Percentiles rank a stretch among this genome's conserved stretches.
Evolutionary conservation across 2,329 filamentous ascomycete species (phyloP).

Genomic region (Xylariaceae sp.): DNA sequence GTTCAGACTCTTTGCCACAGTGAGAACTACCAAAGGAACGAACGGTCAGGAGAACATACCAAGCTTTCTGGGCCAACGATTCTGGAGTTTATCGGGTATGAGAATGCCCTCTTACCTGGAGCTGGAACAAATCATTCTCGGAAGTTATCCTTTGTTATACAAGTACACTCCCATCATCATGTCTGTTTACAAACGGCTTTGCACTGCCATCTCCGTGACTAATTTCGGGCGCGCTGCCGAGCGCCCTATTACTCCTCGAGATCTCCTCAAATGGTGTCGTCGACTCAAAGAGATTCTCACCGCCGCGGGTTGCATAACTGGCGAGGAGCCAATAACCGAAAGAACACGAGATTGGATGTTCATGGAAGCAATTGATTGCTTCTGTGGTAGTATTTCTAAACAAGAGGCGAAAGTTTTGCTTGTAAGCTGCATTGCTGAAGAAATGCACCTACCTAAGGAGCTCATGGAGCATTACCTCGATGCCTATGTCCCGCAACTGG

Average conservation of each 20-base stretch:
- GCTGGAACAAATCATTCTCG: conserved; percentile 65
- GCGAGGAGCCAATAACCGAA: conserved; percentile 66
- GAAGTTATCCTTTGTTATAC: conserved; percentile 63
- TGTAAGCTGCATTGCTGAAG: conserved; percentile 69
- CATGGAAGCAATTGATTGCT: conserved; percentile 88
- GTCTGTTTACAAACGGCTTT: conserved; percentile 51
- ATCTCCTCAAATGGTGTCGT: conserved; percentile 87
- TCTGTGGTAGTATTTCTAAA: conserved; percentile 73
- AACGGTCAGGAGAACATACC: conserved; percentile 63
- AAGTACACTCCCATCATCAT: conserved; percentile 56
- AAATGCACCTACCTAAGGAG: conserved; percentile 80
- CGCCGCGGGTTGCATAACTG: conserved; percentile 55
- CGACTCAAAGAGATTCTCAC: conserved; percentile 64
- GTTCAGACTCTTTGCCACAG: conserved; percentile 88
- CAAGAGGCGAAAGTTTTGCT: conserved; percentile 54
- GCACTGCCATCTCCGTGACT: conserved; percentile 33
- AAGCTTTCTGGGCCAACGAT: conserved; percentile 71
- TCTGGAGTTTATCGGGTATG: conserved; percentile 78
- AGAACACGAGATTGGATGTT: conserved; percentile 76
- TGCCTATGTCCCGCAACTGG: conserved; percentile 65
- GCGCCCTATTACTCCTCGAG: conserved; percentile 52
- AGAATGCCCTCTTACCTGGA: conserved; percentile 62
- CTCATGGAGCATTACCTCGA: conserved; percentile 71
- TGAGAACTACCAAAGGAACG: conserved; percentile 67
- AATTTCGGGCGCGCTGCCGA: conserved; percentile 35